A percentile compares a stretch with the other conserved stretches of the same genome.
Conservation (phyloP, 1,284 basidiomycete genomes). For the Tylopilus sp. region DNA sequence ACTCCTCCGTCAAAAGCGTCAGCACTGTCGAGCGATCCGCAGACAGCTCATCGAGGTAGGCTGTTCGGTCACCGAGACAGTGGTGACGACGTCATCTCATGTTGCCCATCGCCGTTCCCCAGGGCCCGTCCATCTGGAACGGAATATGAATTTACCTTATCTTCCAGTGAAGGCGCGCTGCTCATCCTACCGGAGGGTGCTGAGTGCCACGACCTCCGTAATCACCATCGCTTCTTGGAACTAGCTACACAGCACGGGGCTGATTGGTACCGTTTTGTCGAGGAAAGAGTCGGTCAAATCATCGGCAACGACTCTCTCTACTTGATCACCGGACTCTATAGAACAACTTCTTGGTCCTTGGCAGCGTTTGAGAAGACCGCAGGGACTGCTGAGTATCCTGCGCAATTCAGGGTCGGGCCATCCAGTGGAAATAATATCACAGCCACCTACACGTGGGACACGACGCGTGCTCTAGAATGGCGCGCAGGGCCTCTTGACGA, state of each 20-base stretch:
- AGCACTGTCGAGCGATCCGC: not conserved
- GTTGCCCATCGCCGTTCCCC: not conserved
- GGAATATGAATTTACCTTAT: too few relatives aligned
- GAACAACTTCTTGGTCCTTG: slow-evolving; percentile 12
- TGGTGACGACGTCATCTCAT: too few relatives aligned
- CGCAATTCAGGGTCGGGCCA: not conserved
- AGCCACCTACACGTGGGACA: slow-evolving; percentile 8
- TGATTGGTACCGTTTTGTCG: slow-evolving; percentile 14
- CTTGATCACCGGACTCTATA: slow-evolving; percentile 13
- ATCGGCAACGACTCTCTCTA: slow-evolving; percentile 11
- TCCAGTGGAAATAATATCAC: not conserved
- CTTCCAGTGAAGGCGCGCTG: slow-evolving; percentile 12
- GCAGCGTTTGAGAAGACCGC: too few relatives aligned
- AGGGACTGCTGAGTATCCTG: slow-evolving; percentile 3
- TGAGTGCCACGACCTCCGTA: slow-evolving; percentile 8
- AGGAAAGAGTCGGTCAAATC: slow-evolving; percentile 8
- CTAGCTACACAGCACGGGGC: slow-evolving; percentile 4
- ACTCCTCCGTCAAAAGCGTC: not conserved
- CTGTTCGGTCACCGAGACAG: not conserved
- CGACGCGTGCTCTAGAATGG: slow-evolving; percentile 5
- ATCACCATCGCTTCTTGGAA: slow-evolving; percentile 2
- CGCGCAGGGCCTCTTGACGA: slow-evolving; percentile 2
- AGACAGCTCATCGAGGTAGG: not conserved
- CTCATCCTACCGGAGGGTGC: slow-evolving; percentile 16
- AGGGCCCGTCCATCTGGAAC: not conserved